These are phyloP conservation scores for Didymella pinodella DNA, from an alignment of 2,329 filamentous ascomycete species.

Conservation along the genomic window DNA sequence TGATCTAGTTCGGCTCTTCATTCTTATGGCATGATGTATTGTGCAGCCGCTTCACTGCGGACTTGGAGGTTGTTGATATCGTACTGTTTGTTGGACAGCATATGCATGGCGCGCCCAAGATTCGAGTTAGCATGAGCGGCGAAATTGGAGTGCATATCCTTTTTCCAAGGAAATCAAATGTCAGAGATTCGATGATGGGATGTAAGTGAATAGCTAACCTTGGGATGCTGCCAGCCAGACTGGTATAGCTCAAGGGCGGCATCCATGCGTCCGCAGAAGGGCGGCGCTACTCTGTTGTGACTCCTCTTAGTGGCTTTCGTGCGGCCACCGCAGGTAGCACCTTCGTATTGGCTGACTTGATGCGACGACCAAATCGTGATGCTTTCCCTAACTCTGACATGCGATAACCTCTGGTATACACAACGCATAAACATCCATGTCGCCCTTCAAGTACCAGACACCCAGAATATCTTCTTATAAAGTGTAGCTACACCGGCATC, in stretches of 20 bases:
- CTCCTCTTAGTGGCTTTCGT: conserved; percentile 6
- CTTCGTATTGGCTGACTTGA: not conserved
- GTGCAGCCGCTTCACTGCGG: conserved; percentile 3
- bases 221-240: not conserved
- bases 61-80: conserved; percentile 17
- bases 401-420: not conserved
- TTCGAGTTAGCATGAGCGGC: conserved; percentile 8
- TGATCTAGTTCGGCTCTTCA: conserved; percentile 26
- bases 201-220: not conserved
- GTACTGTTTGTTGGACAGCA: conserved; percentile 27
- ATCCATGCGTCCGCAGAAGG: conserved; percentile 12
- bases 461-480: not conserved
- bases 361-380: not conserved
- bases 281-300: conserved; percentile 12
- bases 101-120: conserved; percentile 18
- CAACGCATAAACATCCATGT: not conserved
- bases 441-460: not conserved
- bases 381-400: not conserved
- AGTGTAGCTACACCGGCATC: not conserved
- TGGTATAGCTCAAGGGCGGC: not conserved
- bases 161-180: not conserved
- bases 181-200: not conserved
- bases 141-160: conserved; percentile 11
- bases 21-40: conserved; percentile 10
- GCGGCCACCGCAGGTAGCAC: conserved; percentile 3